A percentile compares a stretch with the other conserved stretches of the same genome.
phyloP scores from a whole-genome alignment of 2,329 filamentous ascomycete genomes.

The Fusarium euwallaceae region DNA sequence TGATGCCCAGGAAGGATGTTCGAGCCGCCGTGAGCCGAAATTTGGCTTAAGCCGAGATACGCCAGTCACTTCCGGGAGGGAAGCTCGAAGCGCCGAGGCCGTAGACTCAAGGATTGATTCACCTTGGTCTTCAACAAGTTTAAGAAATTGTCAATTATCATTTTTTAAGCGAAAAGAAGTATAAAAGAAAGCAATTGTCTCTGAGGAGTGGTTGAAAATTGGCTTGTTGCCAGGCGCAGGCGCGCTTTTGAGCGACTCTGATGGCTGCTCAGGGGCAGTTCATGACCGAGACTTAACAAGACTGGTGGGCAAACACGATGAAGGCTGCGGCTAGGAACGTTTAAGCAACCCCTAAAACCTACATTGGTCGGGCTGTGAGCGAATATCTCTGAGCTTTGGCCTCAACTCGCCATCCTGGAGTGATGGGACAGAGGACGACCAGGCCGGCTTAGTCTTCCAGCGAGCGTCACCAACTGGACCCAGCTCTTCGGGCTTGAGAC shows the following conservation, averaged over 20 bases:
- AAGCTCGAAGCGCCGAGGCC: neutral
- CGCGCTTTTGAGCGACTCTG: neutral
- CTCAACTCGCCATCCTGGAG: no score
- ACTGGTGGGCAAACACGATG: neutral
- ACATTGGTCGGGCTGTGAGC: neutral
- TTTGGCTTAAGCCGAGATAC: neutral
- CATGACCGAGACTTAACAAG: neutral
- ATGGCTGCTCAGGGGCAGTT: neutral
- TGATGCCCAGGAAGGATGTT: neutral
- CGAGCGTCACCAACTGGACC: neutral
- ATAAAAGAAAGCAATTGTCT: neutral
- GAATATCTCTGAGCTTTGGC: neutral
- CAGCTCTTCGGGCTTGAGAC: neutral
- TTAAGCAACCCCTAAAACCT: rapidly evolving
- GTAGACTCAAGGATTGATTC: neutral
- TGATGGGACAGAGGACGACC: neutral
- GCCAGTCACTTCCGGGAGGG: neutral
- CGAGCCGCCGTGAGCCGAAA: neutral
- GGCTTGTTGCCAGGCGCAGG: neutral
- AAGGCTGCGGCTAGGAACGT: neutral
- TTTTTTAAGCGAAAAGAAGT: neutral
- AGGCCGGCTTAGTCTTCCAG: neutral
- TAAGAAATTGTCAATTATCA: neutral
- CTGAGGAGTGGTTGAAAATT: rapidly evolving
- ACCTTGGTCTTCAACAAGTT: neutral